phyloP scores from a whole-genome alignment of 1,284 basidiomycete species.

The Pholiota adiposa region DNA sequence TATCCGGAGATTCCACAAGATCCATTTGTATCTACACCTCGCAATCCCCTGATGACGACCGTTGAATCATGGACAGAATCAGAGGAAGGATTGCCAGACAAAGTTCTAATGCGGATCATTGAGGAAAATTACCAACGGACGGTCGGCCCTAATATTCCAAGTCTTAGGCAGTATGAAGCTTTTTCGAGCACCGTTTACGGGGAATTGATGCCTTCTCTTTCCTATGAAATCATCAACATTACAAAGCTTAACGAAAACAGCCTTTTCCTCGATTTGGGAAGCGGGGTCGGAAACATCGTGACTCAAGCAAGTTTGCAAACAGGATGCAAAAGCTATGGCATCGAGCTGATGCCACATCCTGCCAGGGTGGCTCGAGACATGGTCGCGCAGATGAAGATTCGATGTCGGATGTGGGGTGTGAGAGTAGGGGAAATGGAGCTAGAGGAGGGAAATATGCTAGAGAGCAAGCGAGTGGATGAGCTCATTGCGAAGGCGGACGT shows the following conservation, averaged over 20 bases:
- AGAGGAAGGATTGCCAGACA: constrained; percentile 51
- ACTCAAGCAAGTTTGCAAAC: constrained; percentile 76
- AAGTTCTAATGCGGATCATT: constrained; percentile 67
- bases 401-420: constrained; percentile 80
- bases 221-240: constrained; percentile 63
- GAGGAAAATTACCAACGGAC: constrained; percentile 82
- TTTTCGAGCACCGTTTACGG: constrained; percentile 80
- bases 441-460: constrained; percentile 75
- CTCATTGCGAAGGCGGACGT: constrained; percentile 73
- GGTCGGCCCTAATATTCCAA: constrained; percentile 70
- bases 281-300: constrained; percentile 80
- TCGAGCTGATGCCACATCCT: constrained; percentile 68
- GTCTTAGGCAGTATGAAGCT: constrained; percentile 69
- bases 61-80: constrained; percentile 52
- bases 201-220: constrained; percentile 73
- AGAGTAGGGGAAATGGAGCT: constrained; percentile 69
- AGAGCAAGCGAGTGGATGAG: constrained; percentile 60
- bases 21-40: constrained; percentile 43
- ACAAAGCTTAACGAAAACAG: constrained; percentile 62
- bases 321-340: constrained; percentile 73
- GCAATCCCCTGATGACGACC: constrained; percentile 52
- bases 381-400: constrained; percentile 61
- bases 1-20: constrained; percentile 58
- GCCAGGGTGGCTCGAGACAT: constrained; percentile 67
- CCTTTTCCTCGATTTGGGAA: constrained; percentile 78